phyloP scores from a whole-genome alignment of 2,329 filamentous ascomycete species.

The Lachnellula hyalina region DNA sequence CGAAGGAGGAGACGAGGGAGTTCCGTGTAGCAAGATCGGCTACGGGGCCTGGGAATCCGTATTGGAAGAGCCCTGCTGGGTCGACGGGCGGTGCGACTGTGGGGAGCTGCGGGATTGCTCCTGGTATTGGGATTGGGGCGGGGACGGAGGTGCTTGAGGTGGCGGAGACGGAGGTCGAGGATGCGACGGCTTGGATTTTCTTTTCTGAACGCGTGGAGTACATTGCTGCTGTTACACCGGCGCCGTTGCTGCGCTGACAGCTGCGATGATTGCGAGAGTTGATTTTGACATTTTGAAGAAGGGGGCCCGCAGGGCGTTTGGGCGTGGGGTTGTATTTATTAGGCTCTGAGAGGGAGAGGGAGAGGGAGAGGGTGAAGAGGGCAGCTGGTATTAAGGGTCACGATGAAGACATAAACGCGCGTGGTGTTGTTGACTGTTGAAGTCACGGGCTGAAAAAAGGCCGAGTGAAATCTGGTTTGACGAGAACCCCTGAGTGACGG shows the following conservation, averaged over 20 bases:
- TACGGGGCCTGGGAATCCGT: constrained; percentile 88
- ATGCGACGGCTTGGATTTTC: constrained; percentile 33
- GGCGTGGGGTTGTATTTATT: constrained; percentile 17
- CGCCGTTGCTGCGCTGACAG: constrained; percentile 69
- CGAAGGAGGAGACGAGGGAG: constrained; percentile 80
- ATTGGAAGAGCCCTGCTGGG: constrained; percentile 72
- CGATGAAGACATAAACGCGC: constrained; percentile 19
- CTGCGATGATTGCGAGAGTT: constrained; percentile 69
- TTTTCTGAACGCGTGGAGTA: constrained; percentile 52
- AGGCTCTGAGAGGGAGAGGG: background rate
- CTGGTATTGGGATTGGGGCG: constrained; percentile 25
- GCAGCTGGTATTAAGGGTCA: constrained; percentile 18
- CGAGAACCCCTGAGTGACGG: background rate
- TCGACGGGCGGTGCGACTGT: constrained; percentile 53
- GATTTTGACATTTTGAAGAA: constrained; percentile 66
- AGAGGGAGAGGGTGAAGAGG: background rate
- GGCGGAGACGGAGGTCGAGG: constrained; percentile 19
- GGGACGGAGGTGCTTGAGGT: constrained; percentile 26
- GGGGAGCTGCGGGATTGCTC: constrained; percentile 21
- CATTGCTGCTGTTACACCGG: constrained; percentile 65
- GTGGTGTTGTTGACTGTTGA: constrained; percentile 15
- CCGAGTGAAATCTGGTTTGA: constrained; percentile 3
- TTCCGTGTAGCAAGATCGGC: constrained; percentile 72
- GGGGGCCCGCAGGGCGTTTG: background rate
- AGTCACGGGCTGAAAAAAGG: constrained; percentile 15